These are phyloP conservation scores for Vanderwaltozyma tropicalis DNA, from an alignment of 805 yeast genomes.

Conservation along the genomic window DNA sequence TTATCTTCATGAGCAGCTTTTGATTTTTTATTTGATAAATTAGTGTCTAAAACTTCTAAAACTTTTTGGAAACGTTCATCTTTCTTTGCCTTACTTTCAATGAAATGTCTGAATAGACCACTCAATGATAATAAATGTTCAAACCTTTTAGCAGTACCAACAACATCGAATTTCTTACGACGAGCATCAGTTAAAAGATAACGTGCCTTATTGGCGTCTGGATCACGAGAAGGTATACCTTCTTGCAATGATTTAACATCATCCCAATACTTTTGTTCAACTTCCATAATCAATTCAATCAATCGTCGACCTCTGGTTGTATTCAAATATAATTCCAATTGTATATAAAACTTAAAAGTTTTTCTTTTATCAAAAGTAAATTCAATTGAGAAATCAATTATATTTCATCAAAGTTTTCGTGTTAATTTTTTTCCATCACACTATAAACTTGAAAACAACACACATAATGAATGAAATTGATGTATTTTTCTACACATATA, in stretches of 20 bases:
- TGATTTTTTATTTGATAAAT: slow-evolving; percentile 7
- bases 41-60: slow-evolving; percentile 30
- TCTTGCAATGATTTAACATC: slow-evolving; percentile 5
- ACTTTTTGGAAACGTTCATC: slow-evolving; percentile 49
- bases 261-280: slow-evolving; percentile 9
- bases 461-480: no score
- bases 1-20: slow-evolving; percentile 26
- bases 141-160: slow-evolving; percentile 56
- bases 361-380: no score
- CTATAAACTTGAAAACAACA: no score
- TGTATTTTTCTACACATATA: no score
- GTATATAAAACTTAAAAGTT: no score
- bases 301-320: neutral
- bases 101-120: slow-evolving; percentile 56
- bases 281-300: slow-evolving; percentile 4
- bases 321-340: no score
- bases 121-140: slow-evolving; percentile 57
- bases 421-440: neutral
- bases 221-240: slow-evolving; percentile 8
- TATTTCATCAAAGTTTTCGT: neutral
- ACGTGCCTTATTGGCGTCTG: slow-evolving; percentile 14
- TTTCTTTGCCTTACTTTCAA: slow-evolving; percentile 50
- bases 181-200: slow-evolving; percentile 20
- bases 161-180: slow-evolving; percentile 36
- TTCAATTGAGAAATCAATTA: no score